Base-by-base conservation (phyloP, 306 rosid species). In the Corylus heterophylla region DNA sequence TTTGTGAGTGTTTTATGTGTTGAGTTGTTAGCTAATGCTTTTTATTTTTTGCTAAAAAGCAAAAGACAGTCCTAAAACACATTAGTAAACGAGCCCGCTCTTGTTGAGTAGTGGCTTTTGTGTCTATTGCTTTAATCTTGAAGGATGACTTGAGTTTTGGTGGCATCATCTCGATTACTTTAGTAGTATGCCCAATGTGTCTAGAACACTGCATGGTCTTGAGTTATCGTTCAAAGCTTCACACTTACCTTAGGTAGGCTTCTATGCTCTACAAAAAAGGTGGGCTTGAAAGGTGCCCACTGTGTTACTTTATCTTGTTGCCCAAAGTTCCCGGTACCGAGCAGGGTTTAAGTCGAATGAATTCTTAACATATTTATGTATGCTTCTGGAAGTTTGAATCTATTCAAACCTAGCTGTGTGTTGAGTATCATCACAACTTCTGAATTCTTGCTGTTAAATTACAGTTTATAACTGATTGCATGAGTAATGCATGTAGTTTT, bases 241-340 rank as follows among this genome's bases (percentile, higher is more conserved):
- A 42, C 14, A 9, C 50, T 39, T 22, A 67, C 12, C 13, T 16
- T 14, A 37, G 48, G 3, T 39, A 66, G 47, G 14, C 12, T 37
- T 66, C 71, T 35, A 66, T 22, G 20, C 71, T 37, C 71, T 37
- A 17, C 49, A 37, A 66, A 3, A 2, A 58, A 58, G 13, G 49
- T 39, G 22, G 71, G 71, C 71, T 39, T 18, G 6, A 31, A 16
- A 18, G 71, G 13, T 66, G 18, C 66, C 37, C 50, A 37, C 22
- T 66, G 49, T 67, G 18, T 39, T 66, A 67, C 49, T 67, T 11
- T 67, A 18, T 67, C 51, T 67, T 67, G 50, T 67, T 67, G 71
- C 50, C 25, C 49, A 39, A 17, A 18, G 49, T 42, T 64, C 25
- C 50, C 17, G 8, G 29, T 17, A 3, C 42, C 27, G 18, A 16